A percentile compares a stretch with the other conserved stretches of the same genome.
phyloP scores from a whole-genome alignment of 768 basidiomycete genomes.

The Lentinula aciculospora region DNA sequence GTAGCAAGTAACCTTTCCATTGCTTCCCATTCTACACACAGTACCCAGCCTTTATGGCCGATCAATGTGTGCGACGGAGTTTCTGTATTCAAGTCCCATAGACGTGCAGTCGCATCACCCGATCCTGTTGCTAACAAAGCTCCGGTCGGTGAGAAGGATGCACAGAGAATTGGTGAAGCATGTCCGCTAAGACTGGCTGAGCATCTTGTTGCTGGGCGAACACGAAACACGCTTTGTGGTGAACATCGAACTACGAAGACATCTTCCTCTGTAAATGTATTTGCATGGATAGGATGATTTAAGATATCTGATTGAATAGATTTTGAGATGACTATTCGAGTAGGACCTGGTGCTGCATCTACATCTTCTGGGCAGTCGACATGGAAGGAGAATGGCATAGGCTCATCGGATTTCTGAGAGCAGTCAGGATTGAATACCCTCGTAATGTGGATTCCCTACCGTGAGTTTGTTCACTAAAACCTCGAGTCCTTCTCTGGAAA shows the following conservation, averaged over 20 bases:
- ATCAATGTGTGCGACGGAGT: slow-evolving; percentile 80
- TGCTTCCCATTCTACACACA: slow-evolving; percentile 97
- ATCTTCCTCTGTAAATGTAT: slow-evolving; percentile 78
- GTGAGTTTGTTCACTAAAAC: slow-evolving; percentile 84
- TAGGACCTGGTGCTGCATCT: slow-evolving; percentile 37
- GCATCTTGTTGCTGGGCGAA: slow-evolving; percentile 90
- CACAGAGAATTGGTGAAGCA: slow-evolving; percentile 88
- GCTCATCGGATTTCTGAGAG: slow-evolving; percentile 50
- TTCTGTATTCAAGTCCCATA: slow-evolving; percentile 95
- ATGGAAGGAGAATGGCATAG: slow-evolving; percentile 90
- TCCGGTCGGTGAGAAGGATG: slow-evolving; percentile 93
- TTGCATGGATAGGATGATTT: slow-evolving; percentile 49
- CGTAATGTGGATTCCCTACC: slow-evolving; percentile 18
- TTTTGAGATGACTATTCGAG: slow-evolving; percentile 77
- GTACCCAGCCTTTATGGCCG: slow-evolving; percentile 94
- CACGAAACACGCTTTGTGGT: slow-evolving; percentile 93
- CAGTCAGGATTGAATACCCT: slow-evolving; percentile 9
- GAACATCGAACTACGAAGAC: slow-evolving; percentile 85
- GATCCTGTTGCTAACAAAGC: slow-evolving; percentile 89
- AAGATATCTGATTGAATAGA: slow-evolving; percentile 83
- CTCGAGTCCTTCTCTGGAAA: slow-evolving; percentile 79
- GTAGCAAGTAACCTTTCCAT: slow-evolving; percentile 87
- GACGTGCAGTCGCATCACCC: slow-evolving; percentile 85
- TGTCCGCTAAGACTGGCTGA: slow-evolving; percentile 92
- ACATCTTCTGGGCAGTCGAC: slow-evolving; percentile 60